Base-by-base conservation (phyloP, 108 stramenopile species). In the Aurantiochytrium sp. region DNA sequence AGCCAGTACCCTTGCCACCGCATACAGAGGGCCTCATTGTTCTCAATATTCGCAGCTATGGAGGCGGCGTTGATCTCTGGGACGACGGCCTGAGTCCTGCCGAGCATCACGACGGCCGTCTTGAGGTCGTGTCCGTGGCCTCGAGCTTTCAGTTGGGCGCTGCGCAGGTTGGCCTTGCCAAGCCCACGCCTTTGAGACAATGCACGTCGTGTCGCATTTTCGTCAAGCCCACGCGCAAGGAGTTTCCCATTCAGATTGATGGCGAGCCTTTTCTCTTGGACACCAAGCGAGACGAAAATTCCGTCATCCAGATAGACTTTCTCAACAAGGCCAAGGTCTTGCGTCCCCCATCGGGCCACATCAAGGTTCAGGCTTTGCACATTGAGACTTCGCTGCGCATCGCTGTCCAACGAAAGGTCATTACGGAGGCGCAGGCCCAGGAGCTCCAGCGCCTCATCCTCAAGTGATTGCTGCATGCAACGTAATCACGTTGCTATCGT, bases 1-100 rank as follows among this genome's bases (percentile, higher is more conserved):
- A 96, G 10, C 94, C 96, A 87, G 93, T 97, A 25, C 94, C 94
- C 29, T 64, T 97, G 5, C 97, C 97, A 51, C 89, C 93, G 2
- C 95, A 96, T 72, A 96, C 96, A 0, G 96, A 97, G 60, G 97
- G 97, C 4, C 94, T 97, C 59, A 96, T 97, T 42, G 90, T 97
- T 71, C 92, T 97, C 21, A 97, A 97, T 73, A 96, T 97, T 90
- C 96, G 96, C 89, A 95, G 95, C 29, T 97, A 96, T 83, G 92
- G 95, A 16, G 96, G 97, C 5, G 97, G 97, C 23, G 95, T 96
- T 6, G 95, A 96, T 0, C 69, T 97, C 44, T 97, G 97, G 97
- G 91, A 95, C 51, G 90, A 91, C 49, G 96, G 95, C 51, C 92
- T 88, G 19, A 58, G 58, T 47, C 60, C 58, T 49, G 76, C 89